Evolutionary conservation across 179 eudicot genomes (phyloP).

Genomic region (Amaranthus tricolor): DNA sequence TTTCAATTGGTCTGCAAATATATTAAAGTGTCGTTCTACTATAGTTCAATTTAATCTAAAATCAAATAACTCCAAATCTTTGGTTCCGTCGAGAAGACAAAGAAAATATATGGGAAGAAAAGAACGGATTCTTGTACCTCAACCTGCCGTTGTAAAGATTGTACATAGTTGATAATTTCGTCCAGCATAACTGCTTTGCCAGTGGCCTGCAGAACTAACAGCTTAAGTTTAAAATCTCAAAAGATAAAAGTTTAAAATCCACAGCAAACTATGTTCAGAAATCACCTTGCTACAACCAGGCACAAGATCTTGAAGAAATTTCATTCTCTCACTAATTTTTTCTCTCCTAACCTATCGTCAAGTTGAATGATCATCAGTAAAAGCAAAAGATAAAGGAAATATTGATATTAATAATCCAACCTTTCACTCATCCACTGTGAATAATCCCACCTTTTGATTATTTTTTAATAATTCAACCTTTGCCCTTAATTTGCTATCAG

Average conservation of each 20-base stretch:
- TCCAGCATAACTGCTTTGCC: conserved; percentile 99
- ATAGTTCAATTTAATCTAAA: background rate
- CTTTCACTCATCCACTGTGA: too few relatives aligned
- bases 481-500: too few relatives aligned
- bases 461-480: too few relatives aligned
- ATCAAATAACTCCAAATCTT: background rate
- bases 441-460: too few relatives aligned
- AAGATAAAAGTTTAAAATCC: background rate
- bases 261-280: conserved; percentile 8
- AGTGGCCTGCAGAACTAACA: conserved; percentile 62
- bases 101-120: background rate
- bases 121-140: conserved; percentile 50
- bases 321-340: conserved; percentile 98
- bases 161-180: conserved; percentile 95
- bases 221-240: conserved; percentile 1
- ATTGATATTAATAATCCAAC: too few relatives aligned
- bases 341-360: conserved; percentile 83
- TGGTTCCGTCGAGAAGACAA: background rate
- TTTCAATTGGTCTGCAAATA: too few relatives aligned
- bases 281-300: conserved; percentile 96
- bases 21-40: too few relatives aligned
- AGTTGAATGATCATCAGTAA: conserved; percentile 14
- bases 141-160: conserved; percentile 92
- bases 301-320: conserved; percentile 97
- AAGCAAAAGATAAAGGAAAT: background rate